Conservation (phyloP, 2,329 filamentous ascomycete genomes). For the Nectriaceae sp. region DNA sequence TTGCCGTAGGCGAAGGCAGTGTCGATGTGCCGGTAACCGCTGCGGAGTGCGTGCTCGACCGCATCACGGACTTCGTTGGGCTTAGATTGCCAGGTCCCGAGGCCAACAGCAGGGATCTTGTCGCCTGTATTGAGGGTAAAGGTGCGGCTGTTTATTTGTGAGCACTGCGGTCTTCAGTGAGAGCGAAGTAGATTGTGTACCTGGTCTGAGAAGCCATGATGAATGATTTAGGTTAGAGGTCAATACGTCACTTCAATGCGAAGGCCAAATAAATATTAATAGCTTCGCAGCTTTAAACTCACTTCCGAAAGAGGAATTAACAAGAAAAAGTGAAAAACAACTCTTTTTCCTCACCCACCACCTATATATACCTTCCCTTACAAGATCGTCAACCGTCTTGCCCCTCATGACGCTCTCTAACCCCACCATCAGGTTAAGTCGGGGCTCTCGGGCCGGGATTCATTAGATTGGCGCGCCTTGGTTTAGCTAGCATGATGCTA, state of each 20-base stretch:
- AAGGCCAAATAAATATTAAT: no score
- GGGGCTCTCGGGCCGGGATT: conserved; percentile 4
- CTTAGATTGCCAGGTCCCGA: conserved; percentile 78
- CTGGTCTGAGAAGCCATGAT: background rate
- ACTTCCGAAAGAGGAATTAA: no score
- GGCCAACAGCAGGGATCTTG: conserved; percentile 75
- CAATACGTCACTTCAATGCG: no score
- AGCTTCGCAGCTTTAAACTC: no score
- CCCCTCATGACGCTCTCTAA: conserved; percentile 3
- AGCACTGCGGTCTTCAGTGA: conserved; percentile 1
- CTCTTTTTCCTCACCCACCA: background rate
- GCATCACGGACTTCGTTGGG: conserved; percentile 70
- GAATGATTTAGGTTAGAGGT: no score
- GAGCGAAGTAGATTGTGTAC: background rate
- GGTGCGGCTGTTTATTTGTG: conserved; percentile 34
- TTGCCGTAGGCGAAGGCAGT: conserved; percentile 79
- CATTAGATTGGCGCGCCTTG: conserved; percentile 14
- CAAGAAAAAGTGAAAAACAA: no score
- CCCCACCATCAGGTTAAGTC: conserved; percentile 4
- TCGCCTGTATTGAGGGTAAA: conserved; percentile 75
- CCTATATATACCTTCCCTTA: background rate
- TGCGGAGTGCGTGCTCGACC: conserved; percentile 67
- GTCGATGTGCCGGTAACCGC: conserved; percentile 76
- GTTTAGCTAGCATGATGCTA: no score
- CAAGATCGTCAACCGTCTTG: background rate